phyloP scores from a whole-genome alignment of 1,284 basidiomycete species.

The Trichosporon sp. region DNA sequence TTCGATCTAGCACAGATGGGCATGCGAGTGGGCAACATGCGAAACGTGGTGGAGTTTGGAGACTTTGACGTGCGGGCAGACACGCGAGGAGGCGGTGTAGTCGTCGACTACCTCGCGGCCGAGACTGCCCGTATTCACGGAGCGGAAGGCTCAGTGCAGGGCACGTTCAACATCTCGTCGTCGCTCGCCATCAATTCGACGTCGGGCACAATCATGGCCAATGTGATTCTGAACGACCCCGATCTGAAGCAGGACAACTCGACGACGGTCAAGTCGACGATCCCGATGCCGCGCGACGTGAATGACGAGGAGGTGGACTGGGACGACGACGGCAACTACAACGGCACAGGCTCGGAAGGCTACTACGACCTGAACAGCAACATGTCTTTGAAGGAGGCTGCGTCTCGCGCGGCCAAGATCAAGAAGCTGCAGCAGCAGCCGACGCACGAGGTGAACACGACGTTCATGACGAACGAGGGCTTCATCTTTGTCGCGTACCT shows the following conservation, averaged over 20 bases:
- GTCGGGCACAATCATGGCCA: slow-evolving; percentile 33
- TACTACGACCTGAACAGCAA: neutral
- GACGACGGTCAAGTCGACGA: slow-evolving; percentile 10
- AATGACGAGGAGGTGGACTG: neutral
- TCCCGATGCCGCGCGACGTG: slow-evolving; percentile 11
- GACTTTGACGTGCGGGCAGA: slow-evolving; percentile 23
- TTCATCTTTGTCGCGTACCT: slow-evolving; percentile 39
- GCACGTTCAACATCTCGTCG: slow-evolving; percentile 42
- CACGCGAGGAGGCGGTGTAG: slow-evolving; percentile 30
- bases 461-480: slow-evolving; percentile 38
- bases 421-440: slow-evolving; percentile 7
- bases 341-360: neutral
- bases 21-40: slow-evolving; percentile 37
- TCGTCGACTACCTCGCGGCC: slow-evolving; percentile 32
- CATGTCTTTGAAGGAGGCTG: neutral
- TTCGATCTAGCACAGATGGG: slow-evolving; percentile 39
- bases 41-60: slow-evolving; percentile 31
- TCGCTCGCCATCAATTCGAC: slow-evolving; percentile 40
- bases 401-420: slow-evolving; percentile 1
- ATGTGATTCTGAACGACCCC: slow-evolving; percentile 40
- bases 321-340: neutral
- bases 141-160: slow-evolving; percentile 33
- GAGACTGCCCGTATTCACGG: slow-evolving; percentile 28
- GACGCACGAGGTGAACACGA: slow-evolving; percentile 30
- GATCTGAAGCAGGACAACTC: slow-evolving; percentile 14